These are phyloP conservation scores for Macrotyloma uniflorum DNA, from an alignment of 306 rosid genomes.

Conservation along the genomic window DNA sequence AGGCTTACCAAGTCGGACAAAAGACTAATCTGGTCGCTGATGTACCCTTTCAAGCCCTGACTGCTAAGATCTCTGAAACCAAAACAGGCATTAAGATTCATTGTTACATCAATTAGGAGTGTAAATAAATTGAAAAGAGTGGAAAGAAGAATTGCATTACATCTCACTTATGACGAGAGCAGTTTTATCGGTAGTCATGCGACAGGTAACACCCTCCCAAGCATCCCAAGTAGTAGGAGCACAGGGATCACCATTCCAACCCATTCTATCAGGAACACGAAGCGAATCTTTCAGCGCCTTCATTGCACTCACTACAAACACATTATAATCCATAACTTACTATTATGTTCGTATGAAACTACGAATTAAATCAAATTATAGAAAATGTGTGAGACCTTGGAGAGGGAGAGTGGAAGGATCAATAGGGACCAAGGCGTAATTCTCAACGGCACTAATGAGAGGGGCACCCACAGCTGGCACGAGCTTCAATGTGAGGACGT, in stretches of 20 bases:
- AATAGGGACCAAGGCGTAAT: conserved; percentile 79
- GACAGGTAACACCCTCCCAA: conserved; percentile 99
- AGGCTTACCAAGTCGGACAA: conserved; percentile 88
- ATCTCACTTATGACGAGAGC: conserved; percentile 76
- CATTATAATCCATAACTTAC: neutral
- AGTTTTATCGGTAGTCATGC: conserved; percentile 54
- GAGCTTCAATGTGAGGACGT: conserved; percentile 56
- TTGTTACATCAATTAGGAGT: neutral
- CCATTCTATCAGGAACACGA: conserved; percentile 92
- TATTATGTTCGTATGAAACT: neutral
- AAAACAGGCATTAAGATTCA: neutral
- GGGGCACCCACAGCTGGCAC: conserved; percentile 64
- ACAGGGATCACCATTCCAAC: conserved; percentile 99
- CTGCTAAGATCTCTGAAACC: conserved; percentile 88
- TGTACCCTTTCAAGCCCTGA: conserved; percentile 88
- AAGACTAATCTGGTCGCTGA: conserved; percentile 77
- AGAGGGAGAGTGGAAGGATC: conserved; percentile 79
- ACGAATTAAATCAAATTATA: neutral
- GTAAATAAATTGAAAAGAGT: too few species aligned
- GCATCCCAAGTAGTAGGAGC: conserved; percentile 97
- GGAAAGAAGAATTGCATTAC: conserved; percentile 49
- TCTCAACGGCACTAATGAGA: conserved; percentile 75
- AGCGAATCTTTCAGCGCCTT: conserved; percentile 85
- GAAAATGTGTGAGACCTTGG: conserved; percentile 58
- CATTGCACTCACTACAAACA: conserved; percentile 75